Evolutionary conservation across 2,329 filamentous ascomycete genomes (phyloP), one percentile per base, ranked within the genome.

Genomic region (Colletotrichum lindemuthianum): DNA sequence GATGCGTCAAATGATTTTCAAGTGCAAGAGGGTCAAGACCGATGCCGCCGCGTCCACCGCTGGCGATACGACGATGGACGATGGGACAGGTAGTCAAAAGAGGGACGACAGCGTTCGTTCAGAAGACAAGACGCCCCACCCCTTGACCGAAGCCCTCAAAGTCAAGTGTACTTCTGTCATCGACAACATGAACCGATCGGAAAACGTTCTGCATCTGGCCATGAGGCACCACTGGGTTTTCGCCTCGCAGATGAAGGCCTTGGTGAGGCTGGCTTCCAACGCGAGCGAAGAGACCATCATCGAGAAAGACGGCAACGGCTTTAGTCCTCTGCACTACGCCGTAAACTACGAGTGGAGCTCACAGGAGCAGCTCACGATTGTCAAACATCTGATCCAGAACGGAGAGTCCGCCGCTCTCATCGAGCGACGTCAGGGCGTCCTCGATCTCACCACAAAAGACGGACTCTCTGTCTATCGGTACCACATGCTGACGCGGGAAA

Each of bases 281-380:
- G 58, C 58, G 8, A 15, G 32, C 16, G 34, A 48, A 11, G 43
- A 16, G 2, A 16, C 58, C 41, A 32, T 60, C 2, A 9, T 48
- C 41, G 13, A 32, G 9, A 33, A 36, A 16, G 58, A 60, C 32
- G 9, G 36, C 9, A 24, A 66, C 10, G 63, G 65, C 0, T 68
- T 71, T 49, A 71, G 67, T 11, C 69, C 69, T 9, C 65, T 71
- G 10, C 70, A 71, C 51, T 67, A 71, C 11, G 69, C 69, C 8
- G 69, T 71, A 32, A 63, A 69, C 44, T 70, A 69, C 41, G 65
- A 69, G 10, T 69, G 68, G 11, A 68, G 66, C n/a, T 69, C 55
- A 34, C 47, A 63, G 33, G 69, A 68, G 4, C 70, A 72, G 24
- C 40, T 70, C 2, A 48, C 54, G 8, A 61, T 70, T 11, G 55